Evolutionary conservation across 441 rosid genomes (phyloP), one percentile per base, ranked within the genome.

Genomic region (Populus hybrid): DNA sequence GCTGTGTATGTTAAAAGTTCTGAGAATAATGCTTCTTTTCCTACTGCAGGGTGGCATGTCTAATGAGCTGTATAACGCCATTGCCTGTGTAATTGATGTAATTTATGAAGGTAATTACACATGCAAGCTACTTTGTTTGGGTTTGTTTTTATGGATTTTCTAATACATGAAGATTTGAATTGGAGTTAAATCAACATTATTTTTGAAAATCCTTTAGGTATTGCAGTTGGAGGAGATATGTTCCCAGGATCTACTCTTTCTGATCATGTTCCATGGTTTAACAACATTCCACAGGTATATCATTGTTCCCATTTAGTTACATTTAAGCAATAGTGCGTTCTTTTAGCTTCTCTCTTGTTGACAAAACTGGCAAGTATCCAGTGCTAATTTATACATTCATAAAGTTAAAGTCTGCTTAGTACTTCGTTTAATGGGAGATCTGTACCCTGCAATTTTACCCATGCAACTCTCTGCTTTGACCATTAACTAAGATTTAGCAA

Each of bases 221-320:
- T 95, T 85, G 98, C 99, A 71, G 93, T 93, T 79, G 97, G 98
- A 85, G 99, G 99, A 78, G 99, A 95, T 85, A 98, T 93, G 77
- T 95, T 95, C 87, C 98, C 98, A 0, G 98, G 98, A 66, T 95
- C 99, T 63, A 95, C 99, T 35, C 90, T 95, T 73, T 95, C 96
- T 69, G 95, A 95, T 86, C 98, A 93, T 81, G 87, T 93, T 75
- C 84, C 23, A 23, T 95, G 89, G 82, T 95, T 95, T 82, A 93
- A 92, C 89, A 93, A 93, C 87, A 95, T 95, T 78, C 99, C 98
- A 68, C 97, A 92, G 91, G 99, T 95, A 84, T 76, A 75, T 73
- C 66, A 57, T 35, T 79, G 19, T 64, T 64, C 16, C 24, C 70
- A 23, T 5, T 32, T 32, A 65, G 21, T 9, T 24, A 26, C 28